Conservation (phyloP, 331 rosid species). For the Quercus phellos region DNA sequence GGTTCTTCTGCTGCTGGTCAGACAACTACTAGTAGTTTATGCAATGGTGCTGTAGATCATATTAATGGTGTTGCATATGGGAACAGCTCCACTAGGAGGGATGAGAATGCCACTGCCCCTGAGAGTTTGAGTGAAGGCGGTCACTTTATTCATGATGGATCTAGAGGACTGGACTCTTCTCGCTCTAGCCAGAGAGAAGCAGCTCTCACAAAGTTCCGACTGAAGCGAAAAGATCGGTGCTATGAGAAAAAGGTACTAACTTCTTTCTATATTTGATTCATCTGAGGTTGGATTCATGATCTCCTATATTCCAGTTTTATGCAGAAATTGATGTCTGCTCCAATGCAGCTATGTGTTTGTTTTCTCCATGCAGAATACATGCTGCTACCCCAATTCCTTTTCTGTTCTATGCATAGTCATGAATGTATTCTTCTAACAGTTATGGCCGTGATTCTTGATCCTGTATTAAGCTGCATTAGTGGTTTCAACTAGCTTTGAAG, state of each 20-base stretch:
- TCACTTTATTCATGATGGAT: slow-evolving; percentile 27
- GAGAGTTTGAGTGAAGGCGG: background rate
- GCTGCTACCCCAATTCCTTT: background rate
- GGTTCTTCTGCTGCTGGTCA: slow-evolving; percentile 40
- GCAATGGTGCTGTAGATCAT: slow-evolving; percentile 27
- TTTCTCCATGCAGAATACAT: background rate
- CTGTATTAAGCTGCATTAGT: background rate
- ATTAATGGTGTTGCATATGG: slow-evolving; percentile 27
- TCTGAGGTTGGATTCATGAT: background rate
- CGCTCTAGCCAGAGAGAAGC: slow-evolving; percentile 65
- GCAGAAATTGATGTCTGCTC: too few relatives aligned
- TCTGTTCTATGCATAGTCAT: background rate
- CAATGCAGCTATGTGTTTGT: background rate
- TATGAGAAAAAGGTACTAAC: slow-evolving; percentile 61
- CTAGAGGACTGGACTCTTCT: slow-evolving; percentile 31
- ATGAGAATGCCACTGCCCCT: too few relatives aligned
- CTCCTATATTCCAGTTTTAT: too few relatives aligned
- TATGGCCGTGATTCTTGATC: background rate
- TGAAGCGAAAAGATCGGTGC: slow-evolving; percentile 69
- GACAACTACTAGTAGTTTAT: slow-evolving; percentile 31
- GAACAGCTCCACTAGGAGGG: slow-evolving; percentile 26
- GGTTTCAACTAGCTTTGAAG: background rate
- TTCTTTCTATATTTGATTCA: background rate
- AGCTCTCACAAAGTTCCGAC: slow-evolving; percentile 56
- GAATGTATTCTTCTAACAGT: background rate